Evolutionary conservation across 352 stramenopile species (phyloP).

Genomic region (Globisporangium nunn): DNA sequence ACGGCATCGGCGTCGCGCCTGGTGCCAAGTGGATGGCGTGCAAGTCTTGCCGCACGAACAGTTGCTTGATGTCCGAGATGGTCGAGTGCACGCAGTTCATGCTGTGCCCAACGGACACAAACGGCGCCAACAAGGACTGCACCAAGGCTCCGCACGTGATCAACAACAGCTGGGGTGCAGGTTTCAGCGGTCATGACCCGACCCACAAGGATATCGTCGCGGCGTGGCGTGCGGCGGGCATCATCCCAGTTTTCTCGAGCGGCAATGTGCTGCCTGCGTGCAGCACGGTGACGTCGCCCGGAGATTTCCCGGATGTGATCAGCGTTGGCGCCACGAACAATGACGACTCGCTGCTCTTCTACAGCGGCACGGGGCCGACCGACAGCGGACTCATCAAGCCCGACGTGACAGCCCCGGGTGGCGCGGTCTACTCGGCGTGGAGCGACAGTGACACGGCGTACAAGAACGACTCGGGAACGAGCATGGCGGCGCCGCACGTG

Average conservation of each 20-base stretch:
- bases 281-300: conserved; percentile 6
- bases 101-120: conserved; percentile 14
- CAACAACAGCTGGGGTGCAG: conserved; percentile 14
- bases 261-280: conserved; percentile 14
- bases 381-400: conserved; percentile 11
- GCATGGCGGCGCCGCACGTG: conserved; percentile 25
- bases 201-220: neutral
- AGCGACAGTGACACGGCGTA: conserved; percentile 5
- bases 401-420: conserved; percentile 18
- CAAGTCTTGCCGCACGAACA: conserved; percentile 4
- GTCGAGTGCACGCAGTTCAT: conserved; percentile 22
- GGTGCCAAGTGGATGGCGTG: conserved; percentile 20
- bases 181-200: neutral
- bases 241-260: conserved; percentile 17
- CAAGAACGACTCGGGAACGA: conserved; percentile 15
- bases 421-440: conserved; percentile 10
- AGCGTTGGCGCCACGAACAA: conserved; percentile 11
- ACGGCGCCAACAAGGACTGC: conserved; percentile 13
- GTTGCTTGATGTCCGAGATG: conserved; percentile 9
- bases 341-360: conserved; percentile 20
- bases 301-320: conserved; percentile 13
- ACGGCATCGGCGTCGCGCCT: conserved; percentile 17
- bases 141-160: conserved; percentile 17
- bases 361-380: conserved; percentile 12
- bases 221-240: conserved; percentile 15